Conservation (phyloP, 1,139 yeast genomes). For the Candida neerlandica region DNA sequence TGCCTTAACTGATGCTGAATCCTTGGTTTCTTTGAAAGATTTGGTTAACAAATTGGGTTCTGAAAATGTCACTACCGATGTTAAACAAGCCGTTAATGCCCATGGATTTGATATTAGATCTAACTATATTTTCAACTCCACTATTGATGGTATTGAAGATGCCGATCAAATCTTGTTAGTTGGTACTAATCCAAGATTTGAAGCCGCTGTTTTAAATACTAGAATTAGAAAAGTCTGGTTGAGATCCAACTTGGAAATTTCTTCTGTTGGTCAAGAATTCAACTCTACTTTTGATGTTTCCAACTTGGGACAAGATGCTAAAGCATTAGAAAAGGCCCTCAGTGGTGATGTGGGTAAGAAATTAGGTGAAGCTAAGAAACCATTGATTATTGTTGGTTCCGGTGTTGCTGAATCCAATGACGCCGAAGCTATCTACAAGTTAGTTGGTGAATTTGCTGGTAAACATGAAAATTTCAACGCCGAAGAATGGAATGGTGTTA, state of each 20-base stretch:
- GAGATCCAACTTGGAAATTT: slow-evolving; percentile 64
- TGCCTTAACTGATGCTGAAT: slow-evolving; percentile 80
- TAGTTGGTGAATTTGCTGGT: slow-evolving; percentile 64
- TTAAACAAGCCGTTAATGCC: slow-evolving; percentile 60
- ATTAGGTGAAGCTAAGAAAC: slow-evolving; percentile 67
- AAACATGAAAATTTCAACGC: slow-evolving; percentile 64
- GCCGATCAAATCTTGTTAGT: slow-evolving; percentile 79
- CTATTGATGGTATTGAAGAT: slow-evolving; percentile 78
- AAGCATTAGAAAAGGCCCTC: slow-evolving; percentile 62
- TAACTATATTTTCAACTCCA: slow-evolving; percentile 78
- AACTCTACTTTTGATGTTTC: slow-evolving; percentile 74
- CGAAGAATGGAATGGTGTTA: slow-evolving; percentile 81
- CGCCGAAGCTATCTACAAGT: slow-evolving; percentile 61
- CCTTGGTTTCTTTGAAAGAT: slow-evolving; percentile 81
- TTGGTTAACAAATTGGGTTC: slow-evolving; percentile 76
- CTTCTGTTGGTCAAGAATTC: slow-evolving; percentile 74
- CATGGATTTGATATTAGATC: slow-evolving; percentile 78
- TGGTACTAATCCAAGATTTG: slow-evolving; percentile 89
- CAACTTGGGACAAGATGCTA: slow-evolving; percentile 64
- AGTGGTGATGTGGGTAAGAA: slow-evolving; percentile 71
- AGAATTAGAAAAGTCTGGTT: slow-evolving; percentile 86
- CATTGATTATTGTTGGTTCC: slow-evolving; percentile 81
- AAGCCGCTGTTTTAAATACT: slow-evolving; percentile 86
- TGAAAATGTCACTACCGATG: slow-evolving; percentile 79
- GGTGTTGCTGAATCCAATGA: slow-evolving; percentile 74